Percentiles rank a stretch among this genome's conserved stretches.
Conservation (phyloP, 2,329 filamentous ascomycete species). For the Capronia americana region DNA sequence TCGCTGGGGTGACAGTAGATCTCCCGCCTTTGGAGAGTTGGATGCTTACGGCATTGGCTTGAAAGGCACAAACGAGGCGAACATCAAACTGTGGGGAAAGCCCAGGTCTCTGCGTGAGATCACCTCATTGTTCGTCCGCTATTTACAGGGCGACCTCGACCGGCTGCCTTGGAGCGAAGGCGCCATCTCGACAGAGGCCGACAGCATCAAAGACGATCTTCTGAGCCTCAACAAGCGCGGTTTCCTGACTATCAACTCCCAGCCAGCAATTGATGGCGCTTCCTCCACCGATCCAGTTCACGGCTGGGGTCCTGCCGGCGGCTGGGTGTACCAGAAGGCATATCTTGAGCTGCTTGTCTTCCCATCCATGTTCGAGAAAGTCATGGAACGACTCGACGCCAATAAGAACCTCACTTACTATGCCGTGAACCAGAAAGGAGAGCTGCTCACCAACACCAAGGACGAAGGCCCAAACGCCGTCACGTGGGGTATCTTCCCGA, state of each 20-base stretch:
- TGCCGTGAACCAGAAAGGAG: conserved; percentile 82
- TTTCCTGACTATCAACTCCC: conserved; percentile 94
- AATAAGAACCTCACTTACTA: conserved; percentile 91
- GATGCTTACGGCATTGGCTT: conserved; percentile 93
- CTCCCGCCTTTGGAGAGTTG: conserved; percentile 92
- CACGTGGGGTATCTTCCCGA: conserved; percentile 98
- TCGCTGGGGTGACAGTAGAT: conserved; percentile 95
- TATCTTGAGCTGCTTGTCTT: conserved; percentile 92
- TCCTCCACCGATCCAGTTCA: conserved; percentile 86
- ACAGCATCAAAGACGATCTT: conserved; percentile 76
- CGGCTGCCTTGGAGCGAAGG: conserved; percentile 93
- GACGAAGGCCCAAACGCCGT: conserved; percentile 94
- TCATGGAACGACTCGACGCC: conserved; percentile 77
- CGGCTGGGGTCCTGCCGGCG: conserved; percentile 93
- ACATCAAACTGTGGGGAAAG: conserved; percentile 92
- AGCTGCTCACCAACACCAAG: conserved; percentile 82
- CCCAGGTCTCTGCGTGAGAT: conserved; percentile 81
- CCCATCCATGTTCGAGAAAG: conserved; percentile 75
- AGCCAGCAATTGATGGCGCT: conserved; percentile 89
- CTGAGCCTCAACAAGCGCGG: conserved; percentile 84
- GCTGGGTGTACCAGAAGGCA: conserved; percentile 98
- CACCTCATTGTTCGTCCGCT: conserved; percentile 81
- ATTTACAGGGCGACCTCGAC: conserved; percentile 79
- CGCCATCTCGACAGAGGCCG: conserved; percentile 81
- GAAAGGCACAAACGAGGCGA: conserved; percentile 93